Percentiles rank a stretch among this genome's conserved stretches.
These are phyloP conservation scores for Incumbomyces lentus DNA, from an alignment of 2,329 filamentous ascomycete species.

Conservation along the genomic window DNA sequence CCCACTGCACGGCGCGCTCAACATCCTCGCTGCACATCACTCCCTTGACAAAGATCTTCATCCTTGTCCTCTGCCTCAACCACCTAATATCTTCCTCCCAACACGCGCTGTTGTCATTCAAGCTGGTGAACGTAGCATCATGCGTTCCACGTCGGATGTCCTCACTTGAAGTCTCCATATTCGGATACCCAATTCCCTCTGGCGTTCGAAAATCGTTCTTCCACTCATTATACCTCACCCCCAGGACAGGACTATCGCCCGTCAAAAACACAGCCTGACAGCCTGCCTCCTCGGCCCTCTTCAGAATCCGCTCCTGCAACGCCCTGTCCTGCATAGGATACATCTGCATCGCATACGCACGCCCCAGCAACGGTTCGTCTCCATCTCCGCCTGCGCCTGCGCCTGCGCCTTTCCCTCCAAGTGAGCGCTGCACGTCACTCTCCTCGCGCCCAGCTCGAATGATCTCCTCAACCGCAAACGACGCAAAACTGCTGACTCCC, in stretches of 20 bases:
- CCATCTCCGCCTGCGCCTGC: neutral
- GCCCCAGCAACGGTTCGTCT: neutral
- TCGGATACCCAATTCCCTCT: conserved; percentile 15
- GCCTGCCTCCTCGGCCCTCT: conserved; percentile 33
- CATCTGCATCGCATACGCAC: conserved; percentile 12
- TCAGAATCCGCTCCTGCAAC: conserved; percentile 31
- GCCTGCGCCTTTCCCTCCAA: neutral
- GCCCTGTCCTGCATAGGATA: conserved; percentile 23
- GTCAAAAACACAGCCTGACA: conserved; percentile 44
- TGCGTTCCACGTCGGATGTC: conserved; percentile 10
- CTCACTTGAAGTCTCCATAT: conserved; percentile 17
- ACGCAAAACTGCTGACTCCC: conserved; percentile 36
- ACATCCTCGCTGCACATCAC: conserved; percentile 26
- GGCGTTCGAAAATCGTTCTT: conserved; percentile 39
- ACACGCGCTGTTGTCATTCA: conserved; percentile 31
- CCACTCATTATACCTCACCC: conserved; percentile 42
- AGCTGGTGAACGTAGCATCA: conserved; percentile 9
- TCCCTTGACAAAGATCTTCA: conserved; percentile 19
- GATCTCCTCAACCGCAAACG: conserved; percentile 32
- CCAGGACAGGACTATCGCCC: conserved; percentile 42
- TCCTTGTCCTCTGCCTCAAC: conserved; percentile 32
- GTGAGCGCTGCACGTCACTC: neutral
- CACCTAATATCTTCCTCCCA: conserved; percentile 44
- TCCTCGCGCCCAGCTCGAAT: conserved; percentile 27
- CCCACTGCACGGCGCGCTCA: conserved; percentile 25